Base-by-base conservation (phyloP, 768 basidiomycete species). In the Clavulina sp. region DNA sequence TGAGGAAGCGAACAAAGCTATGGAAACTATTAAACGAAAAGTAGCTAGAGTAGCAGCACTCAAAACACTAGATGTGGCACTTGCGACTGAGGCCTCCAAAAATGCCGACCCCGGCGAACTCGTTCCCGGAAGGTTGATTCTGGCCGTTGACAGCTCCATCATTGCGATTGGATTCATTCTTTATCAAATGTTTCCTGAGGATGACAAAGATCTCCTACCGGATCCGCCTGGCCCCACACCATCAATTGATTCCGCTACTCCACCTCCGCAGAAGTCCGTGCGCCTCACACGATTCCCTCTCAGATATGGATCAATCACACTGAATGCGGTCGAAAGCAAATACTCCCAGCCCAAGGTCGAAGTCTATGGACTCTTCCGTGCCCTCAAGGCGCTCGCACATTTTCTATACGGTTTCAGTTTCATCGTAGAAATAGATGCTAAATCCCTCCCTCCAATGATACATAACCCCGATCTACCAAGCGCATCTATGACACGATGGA, bases 351-450 rank as follows among this genome's bases (percentile, higher is more conserved):
- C 1, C 13, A 38, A 38, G 21, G 13, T 38, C 21, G 36, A 38
- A 21, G 13, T 38, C 13, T 38, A 38, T 38, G 36, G 21, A 0
- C 44, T 71, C 0, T 66, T 58, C 43, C 47, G 65, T 0, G 62
- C 65, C 50, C 61, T 70, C 58, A 71, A 61, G 31, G 59, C 60
- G 1, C 34, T 21, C 30, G 16, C 13, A 43, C 65, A 66, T 32
- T 30, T 69, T 5, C 49, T 64, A 36, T 65, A 64, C n/a, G 55
- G 62, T 0, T 55, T 58, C 29, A 65, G 60, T 38, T 38, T 38
- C 36, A 38, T 13, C 13, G 13, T 38, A 38, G 13, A 38, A 38
- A 21, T 38, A 21, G 36, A 38, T 1, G 36, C 36, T 1, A 13
- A 13, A 13, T 13, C 36, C 21, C 36, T 38, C 1, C 36, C 36